These are phyloP conservation scores for Fusarium dlaminii DNA, from an alignment of 2,329 filamentous ascomycete genomes.

Conservation along the genomic window DNA sequence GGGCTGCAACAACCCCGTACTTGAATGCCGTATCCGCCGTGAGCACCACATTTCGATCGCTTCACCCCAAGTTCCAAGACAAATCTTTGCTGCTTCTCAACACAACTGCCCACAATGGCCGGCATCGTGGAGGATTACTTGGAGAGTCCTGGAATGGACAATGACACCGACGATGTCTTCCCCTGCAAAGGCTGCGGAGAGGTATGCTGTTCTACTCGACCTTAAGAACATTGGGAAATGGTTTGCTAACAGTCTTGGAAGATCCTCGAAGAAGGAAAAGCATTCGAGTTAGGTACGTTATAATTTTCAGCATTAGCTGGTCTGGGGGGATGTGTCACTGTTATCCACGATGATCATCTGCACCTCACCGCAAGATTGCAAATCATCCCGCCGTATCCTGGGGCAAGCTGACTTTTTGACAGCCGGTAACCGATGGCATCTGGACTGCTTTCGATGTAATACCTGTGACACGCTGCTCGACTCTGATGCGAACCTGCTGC, in stretches of 20 bases:
- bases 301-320: neutral
- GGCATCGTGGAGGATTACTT: slow-evolving; percentile 68
- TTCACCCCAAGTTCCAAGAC: slow-evolving; percentile 13
- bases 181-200: slow-evolving; percentile 95
- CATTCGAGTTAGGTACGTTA: slow-evolving; percentile 91
- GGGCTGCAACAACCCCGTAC: slow-evolving; percentile 28
- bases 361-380: slow-evolving; percentile 21
- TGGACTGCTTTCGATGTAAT: slow-evolving; percentile 98
- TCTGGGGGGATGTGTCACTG: neutral
- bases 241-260: slow-evolving; percentile 51
- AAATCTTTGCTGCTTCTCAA: slow-evolving; percentile 8
- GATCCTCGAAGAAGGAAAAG: slow-evolving; percentile 98
- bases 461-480: slow-evolving; percentile 95
- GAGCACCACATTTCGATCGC: slow-evolving; percentile 21
- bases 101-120: slow-evolving; percentile 51
- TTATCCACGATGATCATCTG: neutral
- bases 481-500: slow-evolving; percentile 95
- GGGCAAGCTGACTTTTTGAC: slow-evolving; percentile 42
- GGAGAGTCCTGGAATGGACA: slow-evolving; percentile 71
- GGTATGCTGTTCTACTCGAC: slow-evolving; percentile 59
- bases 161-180: slow-evolving; percentile 83
- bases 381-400: neutral
- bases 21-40: slow-evolving; percentile 30
- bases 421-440: slow-evolving; percentile 98
- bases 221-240: neutral